Evolutionary conservation across 116 monocot genomes (phyloP), one percentile per base, ranked within the genome.

Genomic region (Trichopus zeylanicus): DNA sequence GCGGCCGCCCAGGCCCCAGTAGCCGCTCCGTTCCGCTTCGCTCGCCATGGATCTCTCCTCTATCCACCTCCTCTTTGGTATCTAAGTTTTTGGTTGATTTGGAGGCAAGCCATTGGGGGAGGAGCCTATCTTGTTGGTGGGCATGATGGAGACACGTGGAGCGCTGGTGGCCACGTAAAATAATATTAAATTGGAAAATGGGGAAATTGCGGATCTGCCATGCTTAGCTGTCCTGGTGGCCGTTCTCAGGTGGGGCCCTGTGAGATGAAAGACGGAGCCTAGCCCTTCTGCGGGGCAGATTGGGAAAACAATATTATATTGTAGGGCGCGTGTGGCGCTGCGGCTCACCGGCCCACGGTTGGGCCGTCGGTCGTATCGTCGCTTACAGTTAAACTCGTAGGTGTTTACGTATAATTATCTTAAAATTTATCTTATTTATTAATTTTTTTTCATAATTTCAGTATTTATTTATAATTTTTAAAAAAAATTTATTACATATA

Each of bases 1-100:
- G 11, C 55, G 55, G 25, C 57, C 57, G 8, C 62, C 56, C 1
- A 69, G 27, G 6, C 69, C 69, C 69, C 63, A 32, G 63, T 64
- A 63, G 3, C 38, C 51, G 3, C 16, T 18, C 1, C 20, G 7
- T 20, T 31, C 57, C 57, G 6, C 57, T 16, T 31, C 32, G 32
- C 33, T 10, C n/a, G 19, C 57, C 32, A 31, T 57, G 6, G 30
- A 1, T 16, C 6, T 57, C 31, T 55, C 22, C 24, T 4, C 6
- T 29, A 48, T 59, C 15, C 60, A 60, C 13, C 9, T 27, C 54
- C 51, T 69, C 29, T 61, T 39, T 1, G 0, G 13, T 42, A 16
- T 42, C n/a, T 13, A 16, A 13, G 4, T 39, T 1, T 7, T 39
- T 39, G 39, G 8, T 42, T 42, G 42, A 42, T 42, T 42, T 42